A percentile compares a stretch with the other conserved stretches of the same genome.
Conservation (phyloP, 2,329 filamentous ascomycete genomes). For the Colletotrichum tropicale region DNA sequence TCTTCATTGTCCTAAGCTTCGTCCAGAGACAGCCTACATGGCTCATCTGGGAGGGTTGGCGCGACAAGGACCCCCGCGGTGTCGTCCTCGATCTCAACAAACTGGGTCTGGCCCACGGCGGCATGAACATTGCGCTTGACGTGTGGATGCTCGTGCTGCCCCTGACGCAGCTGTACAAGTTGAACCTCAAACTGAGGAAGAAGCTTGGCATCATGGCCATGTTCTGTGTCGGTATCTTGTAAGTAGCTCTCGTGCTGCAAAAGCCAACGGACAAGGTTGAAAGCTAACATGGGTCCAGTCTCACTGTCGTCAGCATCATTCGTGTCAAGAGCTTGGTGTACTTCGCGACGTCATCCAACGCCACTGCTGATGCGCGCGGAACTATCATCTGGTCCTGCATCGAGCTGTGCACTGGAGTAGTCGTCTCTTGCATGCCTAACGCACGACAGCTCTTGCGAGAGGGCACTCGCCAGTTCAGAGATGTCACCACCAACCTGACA, state of each 20-base stretch:
- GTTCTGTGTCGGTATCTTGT: slow-evolving; percentile 35
- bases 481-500: neutral
- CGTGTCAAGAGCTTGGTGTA: slow-evolving; percentile 43
- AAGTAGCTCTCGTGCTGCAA: neutral
- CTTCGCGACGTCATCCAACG: slow-evolving; percentile 32
- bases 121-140: slow-evolving; percentile 49
- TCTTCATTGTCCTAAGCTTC: slow-evolving; percentile 37
- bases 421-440: slow-evolving; percentile 1
- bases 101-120: slow-evolving; percentile 43
- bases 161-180: slow-evolving; percentile 34
- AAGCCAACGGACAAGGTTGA: neutral
- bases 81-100: slow-evolving; percentile 34
- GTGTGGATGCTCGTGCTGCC: slow-evolving; percentile 46
- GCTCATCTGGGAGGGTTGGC: slow-evolving; percentile 44
- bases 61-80: slow-evolving; percentile 30
- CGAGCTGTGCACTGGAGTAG: neutral
- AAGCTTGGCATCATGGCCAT: slow-evolving; percentile 39
- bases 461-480: neutral
- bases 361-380: neutral
- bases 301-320: slow-evolving; percentile 33
- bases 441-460: neutral
- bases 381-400: neutral
- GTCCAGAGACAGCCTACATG: slow-evolving; percentile 45
- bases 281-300: slow-evolving; percentile 21
- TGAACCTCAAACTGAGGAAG: slow-evolving; percentile 37